Percentiles rank a stretch among this genome's conserved stretches.
phyloP scores from a whole-genome alignment of 1,284 basidiomycete genomes.

The Amylostereum chailletii region DNA sequence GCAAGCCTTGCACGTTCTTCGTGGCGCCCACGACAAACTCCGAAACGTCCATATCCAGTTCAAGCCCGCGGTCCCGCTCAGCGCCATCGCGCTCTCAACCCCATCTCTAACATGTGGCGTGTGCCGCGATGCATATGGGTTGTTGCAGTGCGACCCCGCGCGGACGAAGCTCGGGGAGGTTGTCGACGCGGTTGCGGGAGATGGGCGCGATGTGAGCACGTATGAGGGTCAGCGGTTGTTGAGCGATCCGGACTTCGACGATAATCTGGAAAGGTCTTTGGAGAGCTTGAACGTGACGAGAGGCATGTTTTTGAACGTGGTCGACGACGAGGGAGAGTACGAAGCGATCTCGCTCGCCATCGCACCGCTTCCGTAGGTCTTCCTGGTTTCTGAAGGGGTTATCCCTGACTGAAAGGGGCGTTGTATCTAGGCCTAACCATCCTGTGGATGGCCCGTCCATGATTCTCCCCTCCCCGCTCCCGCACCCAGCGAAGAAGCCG shows the following conservation, averaged over 20 bases:
- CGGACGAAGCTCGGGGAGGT: conserved; percentile 66
- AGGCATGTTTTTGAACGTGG: conserved; percentile 81
- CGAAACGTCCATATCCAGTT: conserved; percentile 71
- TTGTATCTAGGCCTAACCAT: conserved; percentile 38
- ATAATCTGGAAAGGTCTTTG: conserved; percentile 69
- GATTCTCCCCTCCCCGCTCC: conserved; percentile 56
- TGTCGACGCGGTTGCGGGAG: conserved; percentile 54
- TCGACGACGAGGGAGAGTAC: conserved; percentile 80
- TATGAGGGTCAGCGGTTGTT: conserved; percentile 80
- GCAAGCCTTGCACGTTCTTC: conserved; percentile 81
- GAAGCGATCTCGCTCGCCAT: conserved; percentile 70
- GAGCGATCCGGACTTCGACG: conserved; percentile 85
- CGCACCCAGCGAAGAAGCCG: conserved; percentile 37
- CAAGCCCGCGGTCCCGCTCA: conserved; percentile 69
- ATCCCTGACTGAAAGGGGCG: conserved; percentile 1
- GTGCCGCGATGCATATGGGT: conserved; percentile 80
- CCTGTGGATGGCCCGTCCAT: conserved; percentile 37
- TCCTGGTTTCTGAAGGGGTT: conserved; percentile 1
- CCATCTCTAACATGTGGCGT: conserved; percentile 77
- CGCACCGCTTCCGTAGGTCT: conserved; percentile 60
- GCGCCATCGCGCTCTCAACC: conserved; percentile 48
- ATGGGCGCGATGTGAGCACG: conserved; percentile 63
- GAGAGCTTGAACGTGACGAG: conserved; percentile 61
- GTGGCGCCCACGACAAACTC: conserved; percentile 46
- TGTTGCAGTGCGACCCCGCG: conserved; percentile 61